A percentile compares a stretch with the other conserved stretches of the same genome.
These are phyloP conservation scores for Pelargonium citronellum DNA, from an alignment of 441 rosid species.

Conservation along the genomic window DNA sequence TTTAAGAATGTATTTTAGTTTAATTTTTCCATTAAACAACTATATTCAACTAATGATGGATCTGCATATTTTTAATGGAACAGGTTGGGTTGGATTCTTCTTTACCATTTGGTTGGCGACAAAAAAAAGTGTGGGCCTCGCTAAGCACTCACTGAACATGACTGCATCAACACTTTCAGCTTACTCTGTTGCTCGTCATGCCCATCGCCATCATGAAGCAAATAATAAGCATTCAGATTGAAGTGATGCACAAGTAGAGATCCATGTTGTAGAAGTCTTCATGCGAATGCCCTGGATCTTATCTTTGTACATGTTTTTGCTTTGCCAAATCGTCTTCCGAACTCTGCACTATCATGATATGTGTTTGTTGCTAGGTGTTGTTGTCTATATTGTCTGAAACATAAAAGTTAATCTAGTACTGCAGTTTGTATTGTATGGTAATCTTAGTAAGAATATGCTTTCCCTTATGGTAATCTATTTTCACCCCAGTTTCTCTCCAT, in stretches of 20 bases:
- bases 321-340: neutral
- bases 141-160: constrained; percentile 48
- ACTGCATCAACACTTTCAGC: constrained; percentile 60
- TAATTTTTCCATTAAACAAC: neutral
- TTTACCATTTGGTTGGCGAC: constrained; percentile 63
- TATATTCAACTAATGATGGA: neutral
- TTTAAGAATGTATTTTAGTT: neutral
- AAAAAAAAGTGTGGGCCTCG: constrained; percentile 50
- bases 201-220: constrained; percentile 20
- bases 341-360: neutral
- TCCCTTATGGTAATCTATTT: no score
- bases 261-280: no score
- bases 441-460: no score
- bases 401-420: no score
- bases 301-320: neutral
- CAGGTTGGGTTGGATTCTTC: constrained; percentile 91
- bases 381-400: neutral
- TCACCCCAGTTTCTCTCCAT: no score
- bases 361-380: neutral
- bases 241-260: neutral
- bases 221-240: constrained; percentile 27
- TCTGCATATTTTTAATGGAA: constrained; percentile 19
- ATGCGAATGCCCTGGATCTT: neutral
- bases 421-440: no score
- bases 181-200: constrained; percentile 34